phyloP scores from a whole-genome alignment of 2,329 filamentous ascomycete species.

The Trichoderma cornu-damae region DNA sequence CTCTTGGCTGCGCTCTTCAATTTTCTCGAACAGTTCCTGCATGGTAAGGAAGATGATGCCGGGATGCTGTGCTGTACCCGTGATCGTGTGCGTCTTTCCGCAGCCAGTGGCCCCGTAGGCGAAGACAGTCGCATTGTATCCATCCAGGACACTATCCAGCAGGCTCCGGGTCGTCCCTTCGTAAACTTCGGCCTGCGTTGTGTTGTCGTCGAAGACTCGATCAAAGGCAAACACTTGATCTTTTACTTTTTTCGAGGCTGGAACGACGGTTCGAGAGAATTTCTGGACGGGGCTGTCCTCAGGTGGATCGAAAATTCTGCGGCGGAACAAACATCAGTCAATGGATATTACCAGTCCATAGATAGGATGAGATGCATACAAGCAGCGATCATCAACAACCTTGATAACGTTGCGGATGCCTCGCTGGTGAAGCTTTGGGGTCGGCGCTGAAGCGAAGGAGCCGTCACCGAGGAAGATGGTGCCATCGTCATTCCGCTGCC shows the following conservation, averaged over 20 bases:
- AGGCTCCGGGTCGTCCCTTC: slow-evolving; percentile 83
- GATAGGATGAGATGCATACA: slow-evolving; percentile 57
- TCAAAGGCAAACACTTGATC: slow-evolving; percentile 98
- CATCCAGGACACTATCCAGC: slow-evolving; percentile 92
- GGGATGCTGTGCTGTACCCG: slow-evolving; percentile 82
- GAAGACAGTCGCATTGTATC: slow-evolving; percentile 98
- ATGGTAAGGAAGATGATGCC: slow-evolving; percentile 99
- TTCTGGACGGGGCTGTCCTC: slow-evolving; percentile 89
- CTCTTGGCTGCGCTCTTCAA: slow-evolving; percentile 76
- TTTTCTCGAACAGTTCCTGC: slow-evolving; percentile 97
- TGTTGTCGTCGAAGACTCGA: slow-evolving; percentile 92
- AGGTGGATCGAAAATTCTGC: slow-evolving; percentile 90
- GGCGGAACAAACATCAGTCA: slow-evolving; percentile 21
- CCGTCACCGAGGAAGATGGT: slow-evolving; percentile 95
- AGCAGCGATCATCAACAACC: slow-evolving; percentile 89
- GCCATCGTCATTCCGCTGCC: slow-evolving; percentile 69
- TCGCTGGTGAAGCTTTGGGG: slow-evolving; percentile 78
- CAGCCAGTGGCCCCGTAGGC: slow-evolving; percentile 97
- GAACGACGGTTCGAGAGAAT: slow-evolving; percentile 76
- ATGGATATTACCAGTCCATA: not conserved
- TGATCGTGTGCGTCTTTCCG: slow-evolving; percentile 97
- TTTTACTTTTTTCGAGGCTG: slow-evolving; percentile 85
- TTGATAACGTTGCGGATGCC: slow-evolving; percentile 91
- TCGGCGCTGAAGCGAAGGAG: slow-evolving; percentile 79
- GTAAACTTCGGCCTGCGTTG: slow-evolving; percentile 87